phyloP scores from a whole-genome alignment of 2,329 filamentous ascomycete species.

The Ascocoryne sarcoides region DNA sequence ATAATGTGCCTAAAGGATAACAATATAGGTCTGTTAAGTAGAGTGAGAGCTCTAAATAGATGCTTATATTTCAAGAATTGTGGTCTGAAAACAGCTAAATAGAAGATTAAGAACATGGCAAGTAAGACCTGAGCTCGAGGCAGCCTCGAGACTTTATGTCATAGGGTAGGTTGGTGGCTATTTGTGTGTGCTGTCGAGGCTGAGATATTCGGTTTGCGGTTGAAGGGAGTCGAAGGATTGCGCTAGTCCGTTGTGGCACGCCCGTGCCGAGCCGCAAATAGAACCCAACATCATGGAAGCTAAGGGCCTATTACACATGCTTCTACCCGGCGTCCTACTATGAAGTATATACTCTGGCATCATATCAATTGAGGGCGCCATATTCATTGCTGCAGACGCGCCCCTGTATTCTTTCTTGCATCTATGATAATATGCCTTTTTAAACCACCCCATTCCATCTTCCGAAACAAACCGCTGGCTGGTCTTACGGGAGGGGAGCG shows the following conservation, averaged over 20 bases:
- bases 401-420: no score
- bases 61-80: not conserved
- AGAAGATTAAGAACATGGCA: not conserved
- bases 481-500: not conserved
- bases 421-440: no score
- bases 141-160: no score
- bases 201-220: not conserved
- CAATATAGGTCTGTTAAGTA: not conserved
- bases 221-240: not conserved
- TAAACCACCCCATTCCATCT: not conserved
- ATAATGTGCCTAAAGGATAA: not conserved
- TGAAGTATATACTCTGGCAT: no score
- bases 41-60: not conserved
- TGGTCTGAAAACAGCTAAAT: not conserved
- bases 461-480: not conserved
- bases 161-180: not conserved
- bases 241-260: not conserved
- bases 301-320: not conserved
- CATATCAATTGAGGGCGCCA: not conserved
- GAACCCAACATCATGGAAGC: not conserved
- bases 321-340: no score
- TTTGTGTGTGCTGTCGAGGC: not conserved
- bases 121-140: not conserved
- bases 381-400: not conserved
- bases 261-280: not conserved